Conservation (phyloP, 2,329 filamentous ascomycete species). For the Parafenestella ontariensis region DNA sequence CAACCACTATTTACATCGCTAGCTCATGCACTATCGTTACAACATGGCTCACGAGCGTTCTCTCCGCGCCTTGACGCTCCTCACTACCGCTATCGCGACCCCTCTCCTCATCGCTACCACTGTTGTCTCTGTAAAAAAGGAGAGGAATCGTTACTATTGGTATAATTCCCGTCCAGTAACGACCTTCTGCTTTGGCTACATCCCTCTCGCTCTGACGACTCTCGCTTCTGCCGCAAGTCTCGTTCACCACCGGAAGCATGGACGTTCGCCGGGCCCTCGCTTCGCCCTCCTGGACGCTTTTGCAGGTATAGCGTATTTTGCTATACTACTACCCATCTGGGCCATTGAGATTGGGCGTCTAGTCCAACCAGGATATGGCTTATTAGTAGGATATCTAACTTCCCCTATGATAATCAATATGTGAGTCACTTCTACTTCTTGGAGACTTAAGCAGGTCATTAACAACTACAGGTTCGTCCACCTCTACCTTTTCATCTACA, state of each 20-base stretch:
- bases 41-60: slow-evolving; percentile 12
- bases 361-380: slow-evolving; percentile 4
- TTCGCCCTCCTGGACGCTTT: slow-evolving; percentile 13
- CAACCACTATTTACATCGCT: not conserved
- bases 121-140: slow-evolving; percentile 8
- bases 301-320: slow-evolving; percentile 10
- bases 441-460: not conserved
- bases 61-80: slow-evolving; percentile 14
- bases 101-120: slow-evolving; percentile 21
- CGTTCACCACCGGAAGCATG: slow-evolving; percentile 5
- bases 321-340: slow-evolving; percentile 22
- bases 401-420: slow-evolving; percentile 30
- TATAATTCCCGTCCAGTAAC: not conserved
- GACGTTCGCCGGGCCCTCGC: not conserved
- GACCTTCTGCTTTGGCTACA: slow-evolving; percentile 22
- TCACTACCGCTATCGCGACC: slow-evolving; percentile 12
- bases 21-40: not conserved
- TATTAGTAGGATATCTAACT: slow-evolving; percentile 24
- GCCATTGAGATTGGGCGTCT: slow-evolving; percentile 9
- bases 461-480: slow-evolving; percentile 17
- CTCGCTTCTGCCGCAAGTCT: slow-evolving; percentile 9
- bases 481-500: slow-evolving; percentile 14
- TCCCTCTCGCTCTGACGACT: slow-evolving; percentile 20
- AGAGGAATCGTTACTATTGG: slow-evolving; percentile 1
- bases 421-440: slow-evolving; percentile 7